Evolutionary conservation across 495 filamentous ascomycete species (phyloP), one percentile per base, ranked within the genome.

Genomic region (Parachaetomium inaequale): DNA sequence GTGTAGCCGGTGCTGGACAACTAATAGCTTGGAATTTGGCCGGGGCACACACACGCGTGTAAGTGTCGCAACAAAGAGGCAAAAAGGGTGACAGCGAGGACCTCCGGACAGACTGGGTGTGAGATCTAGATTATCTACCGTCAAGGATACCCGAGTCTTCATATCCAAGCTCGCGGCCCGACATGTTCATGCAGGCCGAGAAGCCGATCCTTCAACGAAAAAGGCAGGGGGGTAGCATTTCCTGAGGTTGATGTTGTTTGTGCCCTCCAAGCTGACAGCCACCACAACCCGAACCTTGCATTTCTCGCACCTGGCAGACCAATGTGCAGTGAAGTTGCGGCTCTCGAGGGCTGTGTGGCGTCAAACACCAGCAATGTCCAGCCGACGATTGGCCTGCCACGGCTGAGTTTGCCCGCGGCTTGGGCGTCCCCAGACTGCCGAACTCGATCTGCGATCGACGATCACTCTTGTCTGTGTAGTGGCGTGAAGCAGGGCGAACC

Each of bases 331-430:
- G 28, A 21, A 3, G 10, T 10, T 7, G 7, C 17, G 31, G 17
- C n/a, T 36, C 50, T 23, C 31, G 5, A 3, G 31, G 50, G n/a
- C 17, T 5, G n/a, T 40, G 26, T 53, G 50, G 50, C 50, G 29
- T 53, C 50, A 53, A 53, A 53, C 50, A 53, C 14, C 15, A 7
- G 1, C 5, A 34, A 2, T 4, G 19, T 34, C 17, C 19, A 34
- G 17, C 50, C 17, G 29, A 23, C n/a, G 5, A 36, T 53, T 53
- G 50, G 50, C 50, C n/a, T 17, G n/a, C 29, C 17, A 34, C 7
- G n/a, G 31, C n/a, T 53, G n/a, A 40, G 50, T 53, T 53, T 53
- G 50, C 50, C 36, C 15, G 11, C n/a, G n/a, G n/a, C 28, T 34
- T 28, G 31, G 29, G 29, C 31, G 34, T 36, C 50, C 6, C 17